Evolutionary conservation across 345 rosid genomes (phyloP).

Genomic region (Durio zibethinus): DNA sequence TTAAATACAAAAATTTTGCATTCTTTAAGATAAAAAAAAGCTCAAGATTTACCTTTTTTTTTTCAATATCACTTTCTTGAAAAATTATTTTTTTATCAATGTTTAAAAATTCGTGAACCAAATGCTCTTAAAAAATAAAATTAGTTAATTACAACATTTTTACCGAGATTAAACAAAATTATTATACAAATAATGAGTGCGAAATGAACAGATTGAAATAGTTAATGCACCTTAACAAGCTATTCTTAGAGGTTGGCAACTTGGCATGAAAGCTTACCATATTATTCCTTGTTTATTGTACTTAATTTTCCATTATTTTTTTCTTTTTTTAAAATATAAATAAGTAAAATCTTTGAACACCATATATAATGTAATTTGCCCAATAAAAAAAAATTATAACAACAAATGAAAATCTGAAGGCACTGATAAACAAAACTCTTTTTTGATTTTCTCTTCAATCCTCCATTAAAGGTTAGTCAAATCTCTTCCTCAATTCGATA

Average conservation of each 20-base stretch:
- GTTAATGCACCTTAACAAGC: slow-evolving; percentile 35
- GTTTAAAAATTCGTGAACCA: too few relatives aligned
- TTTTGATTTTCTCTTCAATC: slow-evolving; percentile 8
- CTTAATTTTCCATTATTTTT: slow-evolving; percentile 8
- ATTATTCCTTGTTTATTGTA: slow-evolving; percentile 15
- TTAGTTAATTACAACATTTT: neutral
- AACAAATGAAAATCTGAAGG: slow-evolving; percentile 6
- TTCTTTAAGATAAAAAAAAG: too few relatives aligned
- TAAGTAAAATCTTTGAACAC: neutral
- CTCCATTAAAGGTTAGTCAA: slow-evolving; percentile 15
- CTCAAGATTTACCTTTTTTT: too few relatives aligned
- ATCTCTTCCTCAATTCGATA: slow-evolving; percentile 9
- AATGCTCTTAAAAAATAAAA: too few relatives aligned
- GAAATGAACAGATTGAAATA: too few relatives aligned
- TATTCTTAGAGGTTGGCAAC: slow-evolving; percentile 36
- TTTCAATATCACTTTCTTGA: too few relatives aligned
- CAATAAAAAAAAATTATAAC: neutral
- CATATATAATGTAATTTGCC: neutral
- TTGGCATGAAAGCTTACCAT: slow-evolving; percentile 20
- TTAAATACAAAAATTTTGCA: too few relatives aligned
- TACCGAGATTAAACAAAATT: neutral
- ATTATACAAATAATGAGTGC: too few relatives aligned
- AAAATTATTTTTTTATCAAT: too few relatives aligned
- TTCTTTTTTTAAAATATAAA: neutral
- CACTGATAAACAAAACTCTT: neutral